Evolutionary conservation across 2,329 filamentous ascomycete species (phyloP), one percentile per base, ranked within the genome.

Genomic region (Penicillium sclerotigenum): DNA sequence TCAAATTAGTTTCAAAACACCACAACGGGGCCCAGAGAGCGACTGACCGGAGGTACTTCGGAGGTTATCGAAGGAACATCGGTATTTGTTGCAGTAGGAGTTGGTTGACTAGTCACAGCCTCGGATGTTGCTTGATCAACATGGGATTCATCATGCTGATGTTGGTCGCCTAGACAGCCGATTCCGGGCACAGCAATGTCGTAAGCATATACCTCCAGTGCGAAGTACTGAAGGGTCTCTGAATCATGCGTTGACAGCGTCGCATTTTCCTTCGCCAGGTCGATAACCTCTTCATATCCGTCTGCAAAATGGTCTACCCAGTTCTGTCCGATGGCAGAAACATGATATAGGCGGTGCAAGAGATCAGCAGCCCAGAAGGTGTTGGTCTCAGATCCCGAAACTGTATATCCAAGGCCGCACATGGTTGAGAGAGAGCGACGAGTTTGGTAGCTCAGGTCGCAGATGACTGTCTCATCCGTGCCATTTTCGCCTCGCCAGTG

Each of bases 381-480:
- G 69, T 85, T 86, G 16, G 83, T 79, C 26, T 79, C 72, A 5
- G 78, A 80, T 13, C 73, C 73, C 6, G 84, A 78, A 8, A 89
- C 81, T 8, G 79, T 84, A 72, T 87, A 88, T 48, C 86, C 87
- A 18, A 80, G 74, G 26, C 78, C 79, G 70, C 87, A 89, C 65
- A 89, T 77, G 29, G 80, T 79, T 48, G 80, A 76, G 8, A 89
- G 80, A 20, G 79, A 80, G 34, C 79, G 80, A 47, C 86, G 83
- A 45, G 78, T 79, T 36, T 74, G 66, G 71, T 84, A 89, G 1
- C 85, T 87, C 1, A 82, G 75, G 5, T 80, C 79, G 72, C 87
- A 89, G 71, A 89, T 88, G 61, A 89, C 87, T 2, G 86, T 89
- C 71, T 89, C 86, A 0, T 78, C 72, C 3, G 85, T 84, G 2